Base-by-base conservation (phyloP, 805 yeast species). In the Metschnikowia koreensis region DNA sequence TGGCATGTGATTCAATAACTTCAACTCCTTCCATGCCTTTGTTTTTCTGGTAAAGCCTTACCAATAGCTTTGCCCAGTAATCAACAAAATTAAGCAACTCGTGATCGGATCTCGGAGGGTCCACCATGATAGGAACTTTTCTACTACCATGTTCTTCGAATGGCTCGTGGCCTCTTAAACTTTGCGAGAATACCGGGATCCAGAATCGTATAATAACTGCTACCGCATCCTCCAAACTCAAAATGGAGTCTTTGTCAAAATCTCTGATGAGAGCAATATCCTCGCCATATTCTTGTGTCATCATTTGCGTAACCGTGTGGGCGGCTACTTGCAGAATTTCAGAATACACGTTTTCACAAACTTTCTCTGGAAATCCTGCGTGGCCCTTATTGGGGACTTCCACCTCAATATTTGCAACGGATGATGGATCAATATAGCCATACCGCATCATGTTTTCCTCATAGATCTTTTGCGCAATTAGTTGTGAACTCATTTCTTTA, bases 281-380 rank as follows among this genome's bases (percentile, higher is more conserved):
- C 3, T 78, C 82, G 0, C 81, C 89, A 61, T 79, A 87, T 41
- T 75, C 82, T 3, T 68, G 61, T n/a, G 60, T 62, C 80, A 88
- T 76, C 12, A 80, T 78, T 44, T 64, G 65, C 44, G 80, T 82
- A 2, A 84, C 69, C 0, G 82, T 79, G 1, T 79, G 77, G 12
- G 71, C 56, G 0, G 74, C 69, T 0, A 82, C 48, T 2, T 61
- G 59, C 45, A 66, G 71, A 0, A 79, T 65, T 57, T 84, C 86
- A 0, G 59, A 47, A 54, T 66, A 75, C 0, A 84, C 62, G 2
- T 56, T 59, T 5, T 57, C 39, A 1, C 59, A 39, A 16, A 39
- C 26, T 17, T 44, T 40, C 16, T 33, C 41, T 3, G 50, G 44
- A 7, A 7, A 16, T 3, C 28, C 22, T 28, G 41, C 38, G 38